These are phyloP conservation scores for Trametes punicea DNA, from an alignment of 768 basidiomycete genomes.

Conservation along the genomic window DNA sequence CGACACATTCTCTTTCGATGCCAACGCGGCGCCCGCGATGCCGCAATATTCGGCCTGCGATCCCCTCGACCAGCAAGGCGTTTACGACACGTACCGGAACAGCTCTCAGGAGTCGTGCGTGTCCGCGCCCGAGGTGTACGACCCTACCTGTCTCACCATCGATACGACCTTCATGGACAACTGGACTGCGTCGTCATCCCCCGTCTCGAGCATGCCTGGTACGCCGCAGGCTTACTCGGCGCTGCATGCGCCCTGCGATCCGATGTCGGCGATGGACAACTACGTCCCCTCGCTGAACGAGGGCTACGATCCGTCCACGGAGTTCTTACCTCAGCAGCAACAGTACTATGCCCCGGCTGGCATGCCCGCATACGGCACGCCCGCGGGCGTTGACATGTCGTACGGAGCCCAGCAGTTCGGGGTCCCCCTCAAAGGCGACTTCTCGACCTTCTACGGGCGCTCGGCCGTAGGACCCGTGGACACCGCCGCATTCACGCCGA, in stretches of 20 bases:
- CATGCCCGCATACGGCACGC: conserved; percentile 8
- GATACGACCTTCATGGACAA: conserved; percentile 22
- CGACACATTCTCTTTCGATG: conserved; percentile 28
- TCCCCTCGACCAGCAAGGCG: conserved; percentile 21
- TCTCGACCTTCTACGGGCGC: conserved; percentile 21
- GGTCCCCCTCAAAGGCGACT: conserved; percentile 16
- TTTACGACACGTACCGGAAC: conserved; percentile 18
- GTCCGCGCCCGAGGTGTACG: conserved; percentile 9
- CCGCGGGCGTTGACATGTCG: conserved; percentile 9
- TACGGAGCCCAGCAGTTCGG: conserved; percentile 15
- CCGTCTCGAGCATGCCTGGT: conserved; percentile 26
- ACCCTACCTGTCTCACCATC: conserved; percentile 16
- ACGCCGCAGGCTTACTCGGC: conserved; percentile 23
- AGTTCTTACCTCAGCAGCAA: conserved; percentile 23
- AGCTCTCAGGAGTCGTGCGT: conserved; percentile 15
- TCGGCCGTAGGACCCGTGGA: conserved; percentile 17
- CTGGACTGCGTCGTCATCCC: conserved; percentile 22
- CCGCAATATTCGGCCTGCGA: conserved; percentile 19
- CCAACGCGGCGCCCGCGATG: conserved; percentile 16
- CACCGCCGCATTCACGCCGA: conserved; percentile 14
- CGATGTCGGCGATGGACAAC: conserved; percentile 9
- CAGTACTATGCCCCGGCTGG: conserved; percentile 6
- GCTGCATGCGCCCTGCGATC: conserved; percentile 11
- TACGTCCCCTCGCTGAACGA: conserved; percentile 8
- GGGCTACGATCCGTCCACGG: conserved; percentile 19